These are phyloP conservation scores for Platismatia glauca DNA, from an alignment of 495 filamentous ascomycete genomes.

Conservation along the genomic window DNA sequence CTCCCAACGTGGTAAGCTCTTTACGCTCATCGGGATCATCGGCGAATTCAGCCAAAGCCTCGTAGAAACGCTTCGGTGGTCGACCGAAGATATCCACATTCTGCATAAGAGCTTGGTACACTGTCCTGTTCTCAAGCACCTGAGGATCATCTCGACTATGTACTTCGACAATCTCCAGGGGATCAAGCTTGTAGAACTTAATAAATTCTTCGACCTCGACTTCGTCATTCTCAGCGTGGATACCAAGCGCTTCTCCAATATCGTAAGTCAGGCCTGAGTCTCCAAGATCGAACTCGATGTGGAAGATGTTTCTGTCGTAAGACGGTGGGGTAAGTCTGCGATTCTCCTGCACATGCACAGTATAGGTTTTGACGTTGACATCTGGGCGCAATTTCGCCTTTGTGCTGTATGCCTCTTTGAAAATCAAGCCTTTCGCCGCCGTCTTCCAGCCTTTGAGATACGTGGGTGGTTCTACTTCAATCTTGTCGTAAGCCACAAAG, in stretches of 20 bases:
- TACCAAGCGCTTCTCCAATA: conserved; percentile 95
- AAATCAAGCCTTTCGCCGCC: conserved; percentile 76
- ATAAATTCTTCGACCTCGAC: conserved; percentile 77
- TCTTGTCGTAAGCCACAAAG: conserved; percentile 73
- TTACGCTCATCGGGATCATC: conserved; percentile 73
- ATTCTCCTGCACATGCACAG: conserved; percentile 89
- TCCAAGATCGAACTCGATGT: conserved; percentile 96
- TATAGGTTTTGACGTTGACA: conserved; percentile 71
- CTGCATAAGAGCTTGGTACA: conserved; percentile 85
- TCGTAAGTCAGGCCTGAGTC: conserved; percentile 85
- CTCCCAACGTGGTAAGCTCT: conserved; percentile 64
- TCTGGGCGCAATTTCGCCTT: conserved; percentile 71
- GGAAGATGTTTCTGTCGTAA: conserved; percentile 99
- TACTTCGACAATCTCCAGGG: conserved; percentile 78
- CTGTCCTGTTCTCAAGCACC: conserved; percentile 78
- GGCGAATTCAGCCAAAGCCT: conserved; percentile 79
- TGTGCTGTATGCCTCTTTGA: conserved; percentile 89
- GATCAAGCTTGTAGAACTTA: conserved; percentile 72
- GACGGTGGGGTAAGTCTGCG: conserved; percentile 76
- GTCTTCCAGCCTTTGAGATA: conserved; percentile 68
- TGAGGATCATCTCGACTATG: conserved; percentile 72
- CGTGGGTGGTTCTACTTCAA: conserved; percentile 55
- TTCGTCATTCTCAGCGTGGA: conserved; percentile 87
- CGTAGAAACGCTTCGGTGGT: conserved; percentile 95
- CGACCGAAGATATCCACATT: conserved; percentile 96